Evolutionary conservation across 2,329 filamentous ascomycete species (phyloP), one percentile per base, ranked within the genome.

Genomic region (Alternaria burnsii): DNA sequence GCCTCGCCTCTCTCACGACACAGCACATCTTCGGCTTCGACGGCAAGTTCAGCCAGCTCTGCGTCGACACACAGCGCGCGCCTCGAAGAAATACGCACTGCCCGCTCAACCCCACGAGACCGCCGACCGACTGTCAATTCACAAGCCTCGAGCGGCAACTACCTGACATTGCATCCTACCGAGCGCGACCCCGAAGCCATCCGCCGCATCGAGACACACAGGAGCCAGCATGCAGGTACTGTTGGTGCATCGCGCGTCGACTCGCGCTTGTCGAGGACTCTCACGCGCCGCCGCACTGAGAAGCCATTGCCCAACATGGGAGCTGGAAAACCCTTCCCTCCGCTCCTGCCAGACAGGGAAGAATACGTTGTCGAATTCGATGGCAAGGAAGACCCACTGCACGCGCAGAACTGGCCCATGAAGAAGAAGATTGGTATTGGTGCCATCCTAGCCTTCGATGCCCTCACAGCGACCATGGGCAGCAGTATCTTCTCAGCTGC

Each of bases 361-460:
- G 88, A 91, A 65, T 94, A 94, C 72, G 90, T 93, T 0, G 91
- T 94, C 47, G 91, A 86, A 54, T 97, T 96, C 71, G 89, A 94
- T 68, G 93, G 93, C 0, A 89, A 88, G 1, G 85, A 93, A 65
- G 93, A 97, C 72, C 93, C 93, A 3, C 74, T 94, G 63, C 93
- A 97, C 78, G 89, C 93, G 0, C 91, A 95, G 80, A 97, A 97
- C 76, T 97, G 93, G 93, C 85, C 91, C 0, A 77, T 91, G 62
- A 87, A 82, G 72, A 94, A 91, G 82, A 97, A 97, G 88, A 52
- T 93, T 41, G 70, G 85, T 7, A 90, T 89, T 1, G 87, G 88
- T 20, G 83, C 84, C 41, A 88, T 93, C 68, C 81, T 94, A 42
- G 91, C 88, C 24, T 93, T 89, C 71, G 91, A 90, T 44, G 92